Evolutionary conservation across 116 monocot genomes (phyloP).

Genomic region (Papilionanthe hybrid): DNA sequence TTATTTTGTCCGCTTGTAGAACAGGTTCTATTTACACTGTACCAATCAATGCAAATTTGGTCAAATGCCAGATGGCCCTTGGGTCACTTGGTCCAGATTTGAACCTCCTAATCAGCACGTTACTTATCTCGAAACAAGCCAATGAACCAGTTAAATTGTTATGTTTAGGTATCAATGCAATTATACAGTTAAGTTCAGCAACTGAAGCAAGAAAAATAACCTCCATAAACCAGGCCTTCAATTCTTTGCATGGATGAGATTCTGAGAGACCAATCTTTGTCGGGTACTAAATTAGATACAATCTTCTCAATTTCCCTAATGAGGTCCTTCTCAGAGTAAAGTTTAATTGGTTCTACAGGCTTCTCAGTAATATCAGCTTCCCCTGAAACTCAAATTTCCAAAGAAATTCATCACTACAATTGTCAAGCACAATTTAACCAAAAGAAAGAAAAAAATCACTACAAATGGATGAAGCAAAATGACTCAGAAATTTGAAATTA

Average conservation of each 20-base stretch:
- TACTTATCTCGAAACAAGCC: neutral
- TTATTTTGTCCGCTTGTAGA: neutral
- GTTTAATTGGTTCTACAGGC: slow-evolving; percentile 81
- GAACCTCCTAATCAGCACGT: neutral
- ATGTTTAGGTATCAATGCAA: neutral
- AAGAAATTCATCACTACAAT: neutral
- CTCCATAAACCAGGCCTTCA: slow-evolving; percentile 93
- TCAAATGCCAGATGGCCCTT: neutral
- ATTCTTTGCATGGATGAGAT: slow-evolving; percentile 99
- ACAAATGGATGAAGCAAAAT: neutral
- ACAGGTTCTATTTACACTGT: neutral
- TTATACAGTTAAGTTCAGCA: neutral
- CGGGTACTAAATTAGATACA: slow-evolving; percentile 72
- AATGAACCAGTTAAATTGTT: neutral
- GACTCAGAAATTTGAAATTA: neutral
- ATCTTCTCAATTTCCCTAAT: slow-evolving; percentile 89
- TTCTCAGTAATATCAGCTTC: slow-evolving; percentile 77
- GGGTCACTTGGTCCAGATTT: neutral
- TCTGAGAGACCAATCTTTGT: slow-evolving; percentile 91
- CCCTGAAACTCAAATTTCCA: slow-evolving; percentile 23
- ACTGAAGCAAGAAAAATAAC: slow-evolving; percentile 21
- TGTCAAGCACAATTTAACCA: neutral
- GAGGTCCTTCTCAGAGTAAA: slow-evolving; percentile 91
- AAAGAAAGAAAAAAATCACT: neutral
- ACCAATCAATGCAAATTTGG: neutral